phyloP scores from a whole-genome alignment of 768 basidiomycete genomes.

The Gymnopilus dilepis region DNA sequence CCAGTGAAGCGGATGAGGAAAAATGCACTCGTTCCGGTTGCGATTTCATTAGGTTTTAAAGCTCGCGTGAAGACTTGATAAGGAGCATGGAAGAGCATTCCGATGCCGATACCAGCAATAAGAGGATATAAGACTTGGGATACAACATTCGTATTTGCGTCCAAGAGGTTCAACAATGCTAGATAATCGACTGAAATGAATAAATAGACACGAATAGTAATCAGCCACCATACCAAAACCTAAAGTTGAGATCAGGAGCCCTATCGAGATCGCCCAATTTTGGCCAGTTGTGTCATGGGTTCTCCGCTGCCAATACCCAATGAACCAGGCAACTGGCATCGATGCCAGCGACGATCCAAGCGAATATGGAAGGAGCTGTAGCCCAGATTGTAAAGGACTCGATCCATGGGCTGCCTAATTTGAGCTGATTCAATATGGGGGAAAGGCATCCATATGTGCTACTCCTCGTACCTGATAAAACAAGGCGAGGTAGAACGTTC shows the following conservation, averaged over 20 bases:
- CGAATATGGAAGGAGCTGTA: conserved; percentile 82
- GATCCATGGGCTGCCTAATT: conserved; percentile 66
- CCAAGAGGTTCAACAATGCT: conserved; percentile 73
- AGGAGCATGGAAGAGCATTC: conserved; percentile 86
- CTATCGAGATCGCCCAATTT: conserved; percentile 65
- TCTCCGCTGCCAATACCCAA: conserved; percentile 66
- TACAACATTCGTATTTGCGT: conserved; percentile 51
- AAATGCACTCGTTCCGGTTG: conserved; percentile 84
- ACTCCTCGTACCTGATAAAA: conserved; percentile 71
- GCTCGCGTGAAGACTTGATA: conserved; percentile 79
- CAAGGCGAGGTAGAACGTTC: conserved; percentile 85
- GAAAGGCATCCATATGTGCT: conserved; percentile 16
- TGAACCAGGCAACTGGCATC: conserved; percentile 86
- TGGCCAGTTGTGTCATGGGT: conserved; percentile 65
- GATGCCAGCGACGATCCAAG: conserved; percentile 85
- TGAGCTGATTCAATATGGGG: conserved; percentile 13
- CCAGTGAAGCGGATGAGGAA: conserved; percentile 89
- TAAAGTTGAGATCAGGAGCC: conserved; percentile 66
- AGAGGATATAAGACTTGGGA: conserved; percentile 65
- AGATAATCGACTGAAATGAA: conserved; percentile 23
- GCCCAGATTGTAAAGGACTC: conserved; percentile 73
- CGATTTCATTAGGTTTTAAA: conserved; percentile 68
- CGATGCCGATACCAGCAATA: conserved; percentile 77
- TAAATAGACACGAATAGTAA: conserved; percentile 9
- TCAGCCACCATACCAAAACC: conserved; percentile 66